Percentiles rank a stretch among this genome's conserved stretches.
These are phyloP conservation scores for Cryptococcus sp. DNA, from an alignment of 1,284 basidiomycete genomes.

Conservation along the genomic window DNA sequence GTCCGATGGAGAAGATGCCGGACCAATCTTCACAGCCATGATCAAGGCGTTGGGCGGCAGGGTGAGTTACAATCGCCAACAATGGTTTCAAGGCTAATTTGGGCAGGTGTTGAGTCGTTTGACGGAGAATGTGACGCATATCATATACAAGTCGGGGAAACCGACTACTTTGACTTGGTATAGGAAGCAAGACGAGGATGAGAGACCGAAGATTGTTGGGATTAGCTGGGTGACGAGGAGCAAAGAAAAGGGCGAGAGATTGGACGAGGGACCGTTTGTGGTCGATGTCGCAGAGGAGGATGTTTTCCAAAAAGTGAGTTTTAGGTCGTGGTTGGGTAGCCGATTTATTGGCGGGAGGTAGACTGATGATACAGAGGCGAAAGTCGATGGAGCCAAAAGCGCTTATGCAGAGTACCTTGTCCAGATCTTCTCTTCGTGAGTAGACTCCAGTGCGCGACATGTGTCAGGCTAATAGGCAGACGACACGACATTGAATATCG, in stretches of 20 bases:
- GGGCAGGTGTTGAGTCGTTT: constrained; percentile 50
- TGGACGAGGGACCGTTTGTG: constrained; percentile 62
- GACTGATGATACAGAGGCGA: constrained; percentile 47
- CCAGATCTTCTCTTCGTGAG: not conserved
- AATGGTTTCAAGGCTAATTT: not conserved
- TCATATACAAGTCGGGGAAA: constrained; percentile 82
- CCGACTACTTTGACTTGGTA: constrained; percentile 71
- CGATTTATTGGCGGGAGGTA: not conserved
- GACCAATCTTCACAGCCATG: constrained; percentile 79
- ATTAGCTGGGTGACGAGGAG: constrained; percentile 90
- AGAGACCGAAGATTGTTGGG: constrained; percentile 66
- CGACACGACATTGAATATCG: constrained; percentile 15
- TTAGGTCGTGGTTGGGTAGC: no score
- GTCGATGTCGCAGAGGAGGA: constrained; percentile 65
- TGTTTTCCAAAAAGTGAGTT: constrained; percentile 62
- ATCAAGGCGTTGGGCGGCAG: constrained; percentile 71
- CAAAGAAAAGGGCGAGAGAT: constrained; percentile 60
- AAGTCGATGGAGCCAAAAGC: constrained; percentile 56
- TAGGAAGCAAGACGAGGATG: constrained; percentile 53
- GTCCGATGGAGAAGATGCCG: constrained; percentile 77
- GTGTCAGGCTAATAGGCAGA: not conserved
- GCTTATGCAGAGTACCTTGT: not conserved
- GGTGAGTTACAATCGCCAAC: constrained; percentile 48
- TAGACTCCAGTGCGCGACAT: not conserved
- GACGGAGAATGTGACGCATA: constrained; percentile 65